phyloP scores from a whole-genome alignment of 345 rosid genomes.

The Corymbia maculata region DNA sequence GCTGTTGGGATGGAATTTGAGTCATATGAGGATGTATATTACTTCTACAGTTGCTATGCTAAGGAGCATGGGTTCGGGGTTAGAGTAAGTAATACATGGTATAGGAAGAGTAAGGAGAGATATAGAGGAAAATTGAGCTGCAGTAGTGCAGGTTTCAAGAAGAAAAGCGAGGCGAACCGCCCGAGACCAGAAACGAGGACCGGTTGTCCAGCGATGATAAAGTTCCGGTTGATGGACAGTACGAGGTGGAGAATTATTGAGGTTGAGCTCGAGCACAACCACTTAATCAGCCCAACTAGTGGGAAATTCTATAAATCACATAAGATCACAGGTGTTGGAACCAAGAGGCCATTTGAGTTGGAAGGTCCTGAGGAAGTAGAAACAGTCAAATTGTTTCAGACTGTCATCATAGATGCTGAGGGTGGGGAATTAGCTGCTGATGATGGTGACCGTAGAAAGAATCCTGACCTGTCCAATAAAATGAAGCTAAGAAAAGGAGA shows the following conservation, averaged over 20 bases:
- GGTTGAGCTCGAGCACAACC: conserved; percentile 70
- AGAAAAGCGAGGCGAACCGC: conserved; percentile 50
- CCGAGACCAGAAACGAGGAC: conserved; percentile 80
- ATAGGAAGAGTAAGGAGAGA: conserved; percentile 83
- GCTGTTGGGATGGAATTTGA: conserved; percentile 70
- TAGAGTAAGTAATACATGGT: conserved; percentile 81
- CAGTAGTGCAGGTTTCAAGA: conserved; percentile 84
- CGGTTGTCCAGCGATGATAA: conserved; percentile 79
- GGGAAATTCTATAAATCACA: conserved; percentile 57
- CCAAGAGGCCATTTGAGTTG: conserved; percentile 35
- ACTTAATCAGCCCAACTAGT: conserved; percentile 47
- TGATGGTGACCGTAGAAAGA: neutral
- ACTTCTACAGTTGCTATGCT: conserved; percentile 65
- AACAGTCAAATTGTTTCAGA: conserved; percentile 65
- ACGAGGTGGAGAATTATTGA: conserved; percentile 73
- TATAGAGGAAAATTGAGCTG: conserved; percentile 86
- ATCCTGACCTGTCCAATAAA: conserved; percentile 17
- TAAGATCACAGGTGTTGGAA: conserved; percentile 41
- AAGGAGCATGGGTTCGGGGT: conserved; percentile 72
- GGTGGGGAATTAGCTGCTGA: conserved; percentile 15
- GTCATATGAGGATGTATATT: conserved; percentile 74
- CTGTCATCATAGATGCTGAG: conserved; percentile 29
- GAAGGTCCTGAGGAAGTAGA: conserved; percentile 45
- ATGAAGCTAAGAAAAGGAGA: conserved; percentile 55
- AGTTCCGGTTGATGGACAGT: conserved; percentile 54